Percentiles rank a stretch among this genome's conserved stretches.
These are phyloP conservation scores for Xylaria polymorpha DNA, from an alignment of 2,329 filamentous ascomycete genomes.

Conservation along the genomic window DNA sequence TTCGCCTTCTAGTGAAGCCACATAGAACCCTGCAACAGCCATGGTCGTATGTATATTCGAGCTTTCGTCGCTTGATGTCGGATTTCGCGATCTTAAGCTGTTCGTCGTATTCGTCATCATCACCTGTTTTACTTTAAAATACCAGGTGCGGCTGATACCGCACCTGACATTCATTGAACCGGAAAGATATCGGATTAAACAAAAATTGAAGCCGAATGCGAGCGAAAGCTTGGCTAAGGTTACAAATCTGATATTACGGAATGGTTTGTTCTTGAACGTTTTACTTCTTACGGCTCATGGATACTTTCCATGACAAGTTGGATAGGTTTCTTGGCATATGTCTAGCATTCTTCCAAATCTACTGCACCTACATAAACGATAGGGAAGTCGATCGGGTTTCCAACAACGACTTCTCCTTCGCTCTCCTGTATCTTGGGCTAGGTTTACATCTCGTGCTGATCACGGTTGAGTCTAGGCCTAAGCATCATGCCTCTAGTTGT, in stretches of 20 bases:
- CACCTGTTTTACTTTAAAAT: background rate
- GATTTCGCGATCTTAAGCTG: background rate
- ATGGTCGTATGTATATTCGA: background rate
- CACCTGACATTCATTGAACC: background rate
- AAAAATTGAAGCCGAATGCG: conserved; percentile 11
- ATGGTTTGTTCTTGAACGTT: background rate
- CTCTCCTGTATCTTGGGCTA: background rate
- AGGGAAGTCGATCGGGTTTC: background rate
- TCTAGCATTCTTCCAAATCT: background rate
- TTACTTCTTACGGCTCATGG: background rate
- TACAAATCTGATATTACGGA: background rate
- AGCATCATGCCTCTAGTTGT: conserved; percentile 42
- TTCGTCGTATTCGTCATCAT: conserved; percentile 9
- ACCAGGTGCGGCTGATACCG: background rate
- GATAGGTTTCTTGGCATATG: background rate
- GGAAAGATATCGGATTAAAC: background rate
- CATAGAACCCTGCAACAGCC: no score
- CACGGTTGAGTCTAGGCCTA: background rate
- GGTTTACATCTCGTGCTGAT: background rate
- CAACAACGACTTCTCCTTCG: background rate
- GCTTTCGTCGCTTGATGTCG: background rate
- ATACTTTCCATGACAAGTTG: background rate
- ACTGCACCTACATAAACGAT: background rate
- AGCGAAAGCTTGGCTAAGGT: background rate
- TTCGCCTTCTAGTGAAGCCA: no score